A percentile compares a stretch with the other conserved stretches of the same genome.
phyloP scores from a whole-genome alignment of 1,284 basidiomycete species.

The Trametes polyzona region DNA sequence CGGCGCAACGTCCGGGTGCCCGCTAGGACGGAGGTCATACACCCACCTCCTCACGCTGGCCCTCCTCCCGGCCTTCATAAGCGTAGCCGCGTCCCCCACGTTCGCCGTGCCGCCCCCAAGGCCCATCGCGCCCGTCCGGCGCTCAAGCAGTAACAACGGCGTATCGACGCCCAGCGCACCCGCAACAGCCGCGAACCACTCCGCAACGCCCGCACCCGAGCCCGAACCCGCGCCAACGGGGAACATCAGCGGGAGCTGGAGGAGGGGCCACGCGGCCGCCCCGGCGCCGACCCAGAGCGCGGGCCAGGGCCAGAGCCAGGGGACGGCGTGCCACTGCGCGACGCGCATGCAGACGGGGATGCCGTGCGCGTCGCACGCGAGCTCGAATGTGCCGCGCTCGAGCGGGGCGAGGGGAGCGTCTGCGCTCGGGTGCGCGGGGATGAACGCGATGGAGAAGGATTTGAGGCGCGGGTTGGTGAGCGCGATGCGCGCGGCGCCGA shows the following conservation, averaged over 20 bases:
- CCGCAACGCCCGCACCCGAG: slow-evolving; percentile 7
- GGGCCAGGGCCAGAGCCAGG: slow-evolving; percentile 21
- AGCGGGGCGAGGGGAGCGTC: slow-evolving; percentile 37
- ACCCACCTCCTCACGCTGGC: slow-evolving; percentile 39
- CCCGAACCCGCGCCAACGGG: not conserved
- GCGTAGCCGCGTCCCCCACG: slow-evolving; percentile 29
- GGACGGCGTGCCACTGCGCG: slow-evolving; percentile 51
- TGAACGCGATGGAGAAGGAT: slow-evolving; percentile 64
- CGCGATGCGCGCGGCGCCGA: slow-evolving; percentile 64
- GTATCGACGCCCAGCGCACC: slow-evolving; percentile 18
- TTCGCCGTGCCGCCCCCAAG: slow-evolving; percentile 41
- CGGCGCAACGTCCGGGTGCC: slow-evolving; percentile 36
- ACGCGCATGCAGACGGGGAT: slow-evolving; percentile 45
- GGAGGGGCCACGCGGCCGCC: not conserved
- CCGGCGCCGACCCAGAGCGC: not conserved
- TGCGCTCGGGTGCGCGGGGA: slow-evolving; percentile 44
- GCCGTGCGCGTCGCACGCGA: slow-evolving; percentile 48
- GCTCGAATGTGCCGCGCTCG: slow-evolving; percentile 55
- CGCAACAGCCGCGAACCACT: slow-evolving; percentile 22
- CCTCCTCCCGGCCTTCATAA: slow-evolving; percentile 8
- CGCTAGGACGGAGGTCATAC: slow-evolving; percentile 54
- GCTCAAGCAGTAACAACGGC: slow-evolving; percentile 17
- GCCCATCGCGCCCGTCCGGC: not conserved
- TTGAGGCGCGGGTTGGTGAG: slow-evolving; percentile 64
- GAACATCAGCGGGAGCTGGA: not conserved